Conservation (phyloP, 2,329 filamentous ascomycete genomes). For the Chaetomium sp. region DNA sequence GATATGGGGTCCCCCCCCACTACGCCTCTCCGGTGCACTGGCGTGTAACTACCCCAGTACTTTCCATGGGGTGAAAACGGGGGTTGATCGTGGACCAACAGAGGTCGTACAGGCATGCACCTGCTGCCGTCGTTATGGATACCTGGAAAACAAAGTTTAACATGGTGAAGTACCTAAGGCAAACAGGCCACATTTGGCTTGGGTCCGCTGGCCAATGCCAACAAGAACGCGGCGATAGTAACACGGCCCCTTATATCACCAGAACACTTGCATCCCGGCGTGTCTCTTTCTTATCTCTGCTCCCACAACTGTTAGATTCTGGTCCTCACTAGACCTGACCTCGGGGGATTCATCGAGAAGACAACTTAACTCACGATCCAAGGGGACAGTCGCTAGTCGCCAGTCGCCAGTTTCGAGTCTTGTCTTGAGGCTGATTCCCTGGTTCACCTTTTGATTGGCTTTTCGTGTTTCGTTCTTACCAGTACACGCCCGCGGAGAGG, state of each 20-base stretch:
- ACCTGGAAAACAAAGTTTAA: background rate
- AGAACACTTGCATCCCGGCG: conserved; percentile 7
- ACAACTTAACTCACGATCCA: background rate
- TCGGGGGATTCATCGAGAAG: background rate
- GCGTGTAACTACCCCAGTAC: conserved; percentile 2
- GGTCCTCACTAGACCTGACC: background rate
- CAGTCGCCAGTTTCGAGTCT: background rate
- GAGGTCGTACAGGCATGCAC: background rate
- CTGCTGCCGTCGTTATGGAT: background rate
- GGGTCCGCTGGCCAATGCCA: background rate
- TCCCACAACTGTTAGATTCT: background rate
- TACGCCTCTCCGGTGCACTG: background rate
- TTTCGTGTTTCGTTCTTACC: background rate
- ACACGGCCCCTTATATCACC: conserved; percentile 25
- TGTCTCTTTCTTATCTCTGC: background rate
- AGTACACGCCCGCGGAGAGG: background rate
- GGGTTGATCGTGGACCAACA: background rate
- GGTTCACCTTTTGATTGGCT: background rate
- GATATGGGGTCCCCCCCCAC: too few species aligned
- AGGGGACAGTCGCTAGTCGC: background rate
- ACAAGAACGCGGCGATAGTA: background rate
- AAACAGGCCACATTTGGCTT: conserved; percentile 10
- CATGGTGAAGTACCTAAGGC: background rate
- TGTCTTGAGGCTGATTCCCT: background rate
- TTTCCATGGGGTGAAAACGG: background rate